These are phyloP conservation scores for Yarrowia hollandica DNA, from an alignment of 805 yeast genomes.

Conservation along the genomic window DNA sequence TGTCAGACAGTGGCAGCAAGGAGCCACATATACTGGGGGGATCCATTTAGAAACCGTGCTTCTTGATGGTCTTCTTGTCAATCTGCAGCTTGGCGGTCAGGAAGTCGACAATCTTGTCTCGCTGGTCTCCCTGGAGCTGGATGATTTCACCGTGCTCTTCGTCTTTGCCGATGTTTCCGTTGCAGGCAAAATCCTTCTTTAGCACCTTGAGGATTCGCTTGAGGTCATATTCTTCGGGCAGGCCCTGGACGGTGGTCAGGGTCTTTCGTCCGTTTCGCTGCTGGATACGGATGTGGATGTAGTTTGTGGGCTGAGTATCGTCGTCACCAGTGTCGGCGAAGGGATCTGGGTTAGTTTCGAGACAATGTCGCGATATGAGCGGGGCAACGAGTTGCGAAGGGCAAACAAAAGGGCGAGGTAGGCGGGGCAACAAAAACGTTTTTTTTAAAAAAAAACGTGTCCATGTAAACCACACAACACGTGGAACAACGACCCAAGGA, in stretches of 20 bases:
- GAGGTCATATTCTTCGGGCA: constrained; percentile 90
- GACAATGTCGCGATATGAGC: background rate
- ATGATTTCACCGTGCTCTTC: constrained; percentile 95
- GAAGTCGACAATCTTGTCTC: constrained; percentile 93
- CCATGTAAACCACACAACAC: too few species aligned
- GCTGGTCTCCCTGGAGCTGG: constrained; percentile 98
- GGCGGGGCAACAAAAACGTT: too few species aligned
- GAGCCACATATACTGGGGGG: constrained; percentile 29
- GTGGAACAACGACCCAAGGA: too few species aligned
- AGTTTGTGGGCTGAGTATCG: constrained; percentile 92
- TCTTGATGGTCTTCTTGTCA: constrained; percentile 94
- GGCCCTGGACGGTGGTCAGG: constrained; percentile 96
- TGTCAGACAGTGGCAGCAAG: constrained; percentile 2
- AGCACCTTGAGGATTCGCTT: constrained; percentile 90
- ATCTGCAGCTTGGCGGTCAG: constrained; percentile 81
- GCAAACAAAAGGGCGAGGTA: too few species aligned
- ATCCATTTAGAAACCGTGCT: constrained; percentile 83
- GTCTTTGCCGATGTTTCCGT: constrained; percentile 96
- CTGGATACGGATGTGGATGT: constrained; percentile 96
- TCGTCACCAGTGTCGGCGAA: constrained; percentile 99
- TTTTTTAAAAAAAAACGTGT: too few species aligned
- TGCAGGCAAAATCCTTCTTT: constrained; percentile 98
- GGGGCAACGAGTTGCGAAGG: too few species aligned
- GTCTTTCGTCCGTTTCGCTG: constrained; percentile 99
- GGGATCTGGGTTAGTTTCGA: constrained; percentile 60